phyloP scores from a whole-genome alignment of 148 eudicot species.

The Tetragonia tetragonoides region DNA sequence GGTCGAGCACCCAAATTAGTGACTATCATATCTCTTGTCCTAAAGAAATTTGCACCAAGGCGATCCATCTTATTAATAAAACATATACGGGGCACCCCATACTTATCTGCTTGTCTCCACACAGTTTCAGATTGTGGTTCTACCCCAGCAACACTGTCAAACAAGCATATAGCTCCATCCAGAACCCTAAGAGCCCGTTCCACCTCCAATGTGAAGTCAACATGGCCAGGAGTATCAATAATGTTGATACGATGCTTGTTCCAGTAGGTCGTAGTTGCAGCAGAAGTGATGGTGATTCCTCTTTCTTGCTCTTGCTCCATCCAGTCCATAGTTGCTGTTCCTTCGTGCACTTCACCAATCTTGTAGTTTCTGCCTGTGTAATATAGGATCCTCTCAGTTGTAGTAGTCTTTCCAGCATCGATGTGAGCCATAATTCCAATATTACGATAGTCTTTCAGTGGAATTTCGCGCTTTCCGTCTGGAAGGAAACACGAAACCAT shows the following conservation, averaged over 20 bases:
- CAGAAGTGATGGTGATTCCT: slow-evolving; percentile 97
- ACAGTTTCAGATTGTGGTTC: slow-evolving; percentile 99
- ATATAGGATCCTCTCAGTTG: slow-evolving; percentile 82
- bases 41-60: slow-evolving; percentile 89
- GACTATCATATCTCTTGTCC: slow-evolving; percentile 96
- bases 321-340: slow-evolving; percentile 99
- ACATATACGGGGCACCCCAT: slow-evolving; percentile 97
- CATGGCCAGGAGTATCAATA: slow-evolving; percentile 99
- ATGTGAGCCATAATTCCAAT: slow-evolving; percentile 99
- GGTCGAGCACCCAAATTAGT: slow-evolving; percentile 95
- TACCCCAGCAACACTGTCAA: slow-evolving; percentile 99
- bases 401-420: slow-evolving; percentile 98
- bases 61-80: slow-evolving; percentile 99
- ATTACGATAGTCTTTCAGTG: slow-evolving; percentile 82
- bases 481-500: slow-evolving; percentile 9
- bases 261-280: slow-evolving; percentile 98
- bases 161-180: slow-evolving; percentile 96
- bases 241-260: slow-evolving; percentile 90
- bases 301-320: slow-evolving; percentile 99
- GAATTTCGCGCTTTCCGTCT: slow-evolving; percentile 67
- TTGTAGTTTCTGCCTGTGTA: slow-evolving; percentile 97
- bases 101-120: slow-evolving; percentile 98
- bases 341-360: slow-evolving; percentile 97
- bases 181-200: slow-evolving; percentile 98
- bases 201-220: slow-evolving; percentile 98